Evolutionary conservation across 345 rosid genomes (phyloP).

Genomic region (Salix caprea): DNA sequence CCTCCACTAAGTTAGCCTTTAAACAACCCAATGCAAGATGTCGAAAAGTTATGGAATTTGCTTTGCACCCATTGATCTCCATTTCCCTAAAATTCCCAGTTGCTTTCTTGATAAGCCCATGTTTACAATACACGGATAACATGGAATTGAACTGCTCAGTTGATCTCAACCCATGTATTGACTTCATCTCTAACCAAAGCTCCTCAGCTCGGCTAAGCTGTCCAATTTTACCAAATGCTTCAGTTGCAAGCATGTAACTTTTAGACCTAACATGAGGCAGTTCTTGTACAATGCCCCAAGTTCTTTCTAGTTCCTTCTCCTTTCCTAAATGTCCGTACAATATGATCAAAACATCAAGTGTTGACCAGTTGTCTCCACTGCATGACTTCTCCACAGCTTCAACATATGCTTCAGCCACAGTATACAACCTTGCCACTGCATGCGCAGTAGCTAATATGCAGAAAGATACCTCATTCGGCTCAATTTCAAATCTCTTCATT

Average conservation of each 20-base stretch:
- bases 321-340: slow-evolving; percentile 67
- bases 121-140: slow-evolving; percentile 64
- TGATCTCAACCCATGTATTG: slow-evolving; percentile 44
- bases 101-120: slow-evolving; percentile 59
- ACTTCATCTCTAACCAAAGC: slow-evolving; percentile 76
- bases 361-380: slow-evolving; percentile 80
- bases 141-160: slow-evolving; percentile 76
- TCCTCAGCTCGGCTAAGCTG: slow-evolving; percentile 62
- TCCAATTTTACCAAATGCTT: slow-evolving; percentile 69
- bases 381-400: slow-evolving; percentile 69
- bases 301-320: slow-evolving; percentile 55
- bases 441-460: slow-evolving; percentile 85
- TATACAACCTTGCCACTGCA: slow-evolving; percentile 77
- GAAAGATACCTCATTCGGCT: slow-evolving; percentile 75
- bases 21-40: slow-evolving; percentile 90
- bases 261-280: slow-evolving; percentile 55
- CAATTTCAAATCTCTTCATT: slow-evolving; percentile 57
- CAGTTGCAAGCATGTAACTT: slow-evolving; percentile 65
- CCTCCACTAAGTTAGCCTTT: slow-evolving; percentile 52
- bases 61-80: slow-evolving; percentile 47
- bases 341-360: slow-evolving; percentile 70
- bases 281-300: slow-evolving; percentile 53
- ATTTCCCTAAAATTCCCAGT: slow-evolving; percentile 59
- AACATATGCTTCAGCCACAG: slow-evolving; percentile 68
- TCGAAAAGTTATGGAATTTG: slow-evolving; percentile 73